A percentile compares a stretch with the other conserved stretches of the same genome.
phyloP scores from a whole-genome alignment of 805 yeast species.

The Candida pini region DNA sequence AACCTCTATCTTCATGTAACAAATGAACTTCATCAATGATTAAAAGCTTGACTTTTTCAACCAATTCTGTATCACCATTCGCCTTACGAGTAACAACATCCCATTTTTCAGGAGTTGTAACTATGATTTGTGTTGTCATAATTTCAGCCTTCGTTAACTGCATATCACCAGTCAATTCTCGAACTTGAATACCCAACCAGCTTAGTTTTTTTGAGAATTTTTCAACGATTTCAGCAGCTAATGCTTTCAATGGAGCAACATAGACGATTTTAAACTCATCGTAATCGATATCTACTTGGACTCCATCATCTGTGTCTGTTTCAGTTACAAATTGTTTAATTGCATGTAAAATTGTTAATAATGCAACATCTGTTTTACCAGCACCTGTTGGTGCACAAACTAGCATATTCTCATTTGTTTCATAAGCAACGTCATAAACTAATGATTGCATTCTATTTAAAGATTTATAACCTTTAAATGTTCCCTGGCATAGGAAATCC shows the following conservation, averaged over 20 bases:
- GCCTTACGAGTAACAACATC: conserved; percentile 95
- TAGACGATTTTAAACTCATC: conserved; percentile 87
- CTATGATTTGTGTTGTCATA: conserved; percentile 76
- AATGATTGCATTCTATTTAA: conserved; percentile 86
- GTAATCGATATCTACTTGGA: conserved; percentile 61
- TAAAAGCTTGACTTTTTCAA: conserved; percentile 68
- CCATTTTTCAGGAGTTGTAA: conserved; percentile 96
- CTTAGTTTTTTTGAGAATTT: conserved; percentile 71
- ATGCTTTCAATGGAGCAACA: conserved; percentile 89
- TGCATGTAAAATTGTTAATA: conserved; percentile 72
- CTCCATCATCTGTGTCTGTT: conserved; percentile 40
- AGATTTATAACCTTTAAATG: conserved; percentile 72
- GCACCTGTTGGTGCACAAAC: conserved; percentile 99
- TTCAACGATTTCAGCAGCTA: conserved; percentile 95
- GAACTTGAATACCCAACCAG: conserved; percentile 81
- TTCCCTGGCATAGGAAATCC: conserved; percentile 76
- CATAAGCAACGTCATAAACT: conserved; percentile 87
- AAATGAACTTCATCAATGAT: conserved; percentile 96
- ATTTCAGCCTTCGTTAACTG: conserved; percentile 80
- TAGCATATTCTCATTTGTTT: conserved; percentile 89
- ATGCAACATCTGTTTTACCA: conserved; percentile 93
- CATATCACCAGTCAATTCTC: conserved; percentile 95
- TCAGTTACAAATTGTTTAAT: conserved; percentile 65
- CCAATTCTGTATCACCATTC: conserved; percentile 80
- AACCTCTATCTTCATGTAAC: conserved; percentile 95